Evolutionary conservation across 352 stramenopile genomes (phyloP), one percentile per base, ranked within the genome.

Genomic region (Peronosclerospora sorghi): DNA sequence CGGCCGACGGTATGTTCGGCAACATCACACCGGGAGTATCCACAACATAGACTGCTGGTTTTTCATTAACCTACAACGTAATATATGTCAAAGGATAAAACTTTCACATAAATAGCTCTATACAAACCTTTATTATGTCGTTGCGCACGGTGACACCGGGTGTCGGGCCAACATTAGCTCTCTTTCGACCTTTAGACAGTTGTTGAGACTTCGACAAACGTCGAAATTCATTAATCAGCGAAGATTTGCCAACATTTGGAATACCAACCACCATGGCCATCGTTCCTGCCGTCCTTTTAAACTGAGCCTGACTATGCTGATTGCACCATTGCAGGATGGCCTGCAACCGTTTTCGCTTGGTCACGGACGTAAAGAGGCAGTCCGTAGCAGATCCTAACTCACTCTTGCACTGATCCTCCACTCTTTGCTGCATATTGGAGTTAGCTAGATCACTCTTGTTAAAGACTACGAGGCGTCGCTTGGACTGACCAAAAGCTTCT

Each of bases 241-340:
- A 94, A 17, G 72, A 88, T 48, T 95, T 95, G 41, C 83, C 83
- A n/a, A 95, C 83, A 51, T 95, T 95, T 10, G 83, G 83, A 42
- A 95, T 88, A 8, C 83, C 83, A 4, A 88, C 68, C 18, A 95
- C 78, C 75, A 93, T 93, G 49, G 88, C 74, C 65, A 93, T 86
- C 10, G 80, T 83, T 17, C 77, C 77, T n/a, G 75, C 80, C 4
- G 80, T 90, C 47, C 65, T 77, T 50, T 77, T 85, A 62, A 92
- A 92, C 51, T 92, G 77, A 32, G 77, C 75, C 29, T 64, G 62
- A 45, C 75, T 87, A 55, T 73, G 59, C 26, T 59, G 56, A 46
- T 84, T 81, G 51, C 77, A 89, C 80, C 80, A 92, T 39, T 86
- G 52, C 40, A 92, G 40, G 38, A 92, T 86, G 9, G 73, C 58